phyloP scores from a whole-genome alignment of 345 rosid species.

The Carallia brachiata region DNA sequence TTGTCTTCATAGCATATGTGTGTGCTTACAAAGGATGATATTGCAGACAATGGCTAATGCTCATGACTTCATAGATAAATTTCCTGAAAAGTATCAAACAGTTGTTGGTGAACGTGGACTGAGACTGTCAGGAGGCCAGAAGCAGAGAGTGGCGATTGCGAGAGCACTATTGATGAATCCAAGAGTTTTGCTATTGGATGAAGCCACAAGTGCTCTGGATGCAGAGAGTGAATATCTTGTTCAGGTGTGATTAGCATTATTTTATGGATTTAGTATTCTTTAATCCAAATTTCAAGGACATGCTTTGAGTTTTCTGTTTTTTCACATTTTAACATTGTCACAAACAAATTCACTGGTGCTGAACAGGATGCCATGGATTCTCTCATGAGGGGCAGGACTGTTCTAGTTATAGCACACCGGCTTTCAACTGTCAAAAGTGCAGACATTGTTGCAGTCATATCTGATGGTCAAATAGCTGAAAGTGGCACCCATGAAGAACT shows the following conservation, averaged over 20 bases:
- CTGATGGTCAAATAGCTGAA: conserved; percentile 70
- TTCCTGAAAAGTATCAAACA: conserved; percentile 78
- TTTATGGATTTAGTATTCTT: not conserved
- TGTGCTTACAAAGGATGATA: not conserved
- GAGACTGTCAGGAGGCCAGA: conserved; percentile 95
- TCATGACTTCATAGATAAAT: conserved; percentile 71
- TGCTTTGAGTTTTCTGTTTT: not conserved
- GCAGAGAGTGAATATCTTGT: conserved; percentile 95
- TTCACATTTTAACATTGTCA: too few relatives aligned
- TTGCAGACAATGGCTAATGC: conserved; percentile 98
- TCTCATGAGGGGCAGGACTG: conserved; percentile 89
- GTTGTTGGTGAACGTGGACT: conserved; percentile 86
- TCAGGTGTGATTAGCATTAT: conserved; percentile 47
- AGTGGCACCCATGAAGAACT: conserved; percentile 46
- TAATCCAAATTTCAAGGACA: too few relatives aligned
- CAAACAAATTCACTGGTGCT: not conserved
- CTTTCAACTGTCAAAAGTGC: conserved; percentile 86
- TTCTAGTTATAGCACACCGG: conserved; percentile 92
- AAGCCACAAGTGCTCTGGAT: conserved; percentile 97
- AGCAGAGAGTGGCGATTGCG: conserved; percentile 87
- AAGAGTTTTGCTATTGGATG: conserved; percentile 73
- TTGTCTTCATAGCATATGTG: not conserved
- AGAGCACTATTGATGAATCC: conserved; percentile 93
- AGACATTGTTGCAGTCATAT: conserved; percentile 77
- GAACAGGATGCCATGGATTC: conserved; percentile 94